Percentiles rank a stretch among this genome's conserved stretches.
Conservation (phyloP, 805 yeast genomes). For the Wickerhamomyces pijperi region DNA sequence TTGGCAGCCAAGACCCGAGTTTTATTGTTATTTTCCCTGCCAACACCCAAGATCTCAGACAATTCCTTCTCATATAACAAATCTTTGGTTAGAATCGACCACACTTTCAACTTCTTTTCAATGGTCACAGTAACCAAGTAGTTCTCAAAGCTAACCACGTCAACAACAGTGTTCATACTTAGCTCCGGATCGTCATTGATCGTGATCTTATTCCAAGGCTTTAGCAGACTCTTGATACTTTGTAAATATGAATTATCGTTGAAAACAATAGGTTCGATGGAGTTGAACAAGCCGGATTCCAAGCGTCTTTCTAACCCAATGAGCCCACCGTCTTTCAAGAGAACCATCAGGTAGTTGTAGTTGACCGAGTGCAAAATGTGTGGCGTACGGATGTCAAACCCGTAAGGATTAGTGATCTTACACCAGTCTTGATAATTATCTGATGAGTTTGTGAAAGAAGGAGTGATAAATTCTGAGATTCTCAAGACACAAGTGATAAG, state of each 20-base stretch:
- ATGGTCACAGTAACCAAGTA: constrained; percentile 40
- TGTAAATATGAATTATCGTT: constrained; percentile 40
- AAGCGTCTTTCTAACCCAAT: constrained; percentile 32
- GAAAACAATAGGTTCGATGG: constrained; percentile 36
- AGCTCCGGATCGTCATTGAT: constrained; percentile 31
- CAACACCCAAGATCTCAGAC: constrained; percentile 5
- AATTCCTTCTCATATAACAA: constrained; percentile 19
- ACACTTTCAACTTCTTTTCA: constrained; percentile 42
- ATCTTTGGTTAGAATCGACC: constrained; percentile 35
- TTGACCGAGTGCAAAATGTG: constrained; percentile 38
- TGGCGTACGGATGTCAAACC: constrained; percentile 47
- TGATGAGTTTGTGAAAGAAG: constrained; percentile 8
- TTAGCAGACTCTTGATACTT: constrained; percentile 15
- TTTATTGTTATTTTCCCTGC: constrained; percentile 6
- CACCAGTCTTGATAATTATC: constrained; percentile 41
- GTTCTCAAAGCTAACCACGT: constrained; percentile 16
- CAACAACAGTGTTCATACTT: constrained; percentile 24
- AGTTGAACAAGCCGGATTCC: constrained; percentile 5
- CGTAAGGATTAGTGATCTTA: constrained; percentile 54
- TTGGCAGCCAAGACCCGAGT: constrained; percentile 20
- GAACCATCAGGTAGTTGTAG: constrained; percentile 34
- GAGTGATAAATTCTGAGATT: constrained; percentile 29
- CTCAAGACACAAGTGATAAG: constrained; percentile 38
- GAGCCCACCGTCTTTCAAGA: constrained; percentile 71
- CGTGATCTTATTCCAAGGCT: constrained; percentile 17